A percentile compares a stretch with the other conserved stretches of the same genome.
These are phyloP conservation scores for Populus nigra DNA, from an alignment of 345 rosid genomes.

Conservation along the genomic window DNA sequence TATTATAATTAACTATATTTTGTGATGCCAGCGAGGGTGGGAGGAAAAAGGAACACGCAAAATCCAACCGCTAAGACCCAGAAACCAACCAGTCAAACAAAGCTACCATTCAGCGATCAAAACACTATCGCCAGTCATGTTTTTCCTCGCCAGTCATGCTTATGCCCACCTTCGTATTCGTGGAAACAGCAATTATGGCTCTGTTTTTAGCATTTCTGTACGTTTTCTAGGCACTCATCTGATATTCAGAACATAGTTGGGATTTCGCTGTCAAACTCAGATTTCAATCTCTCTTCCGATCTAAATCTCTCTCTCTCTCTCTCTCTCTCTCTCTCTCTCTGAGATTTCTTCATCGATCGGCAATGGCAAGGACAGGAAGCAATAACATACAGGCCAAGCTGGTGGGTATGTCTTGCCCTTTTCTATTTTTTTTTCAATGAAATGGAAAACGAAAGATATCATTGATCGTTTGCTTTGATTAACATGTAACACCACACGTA, in stretches of 20 bases:
- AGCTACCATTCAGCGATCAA: too few relatives aligned
- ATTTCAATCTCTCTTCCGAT: not conserved
- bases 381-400: slow-evolving; percentile 84
- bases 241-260: not conserved
- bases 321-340: not conserved
- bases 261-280: not conserved
- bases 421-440: not conserved
- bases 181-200: not conserved
- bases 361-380: slow-evolving; percentile 53
- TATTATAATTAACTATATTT: too few relatives aligned
- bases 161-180: not conserved
- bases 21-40: too few relatives aligned
- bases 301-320: not conserved
- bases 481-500: not conserved
- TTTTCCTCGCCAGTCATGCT: not conserved
- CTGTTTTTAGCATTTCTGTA: not conserved
- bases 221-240: not conserved
- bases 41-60: not conserved
- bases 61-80: not conserved
- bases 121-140: not conserved
- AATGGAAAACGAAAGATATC: not conserved
- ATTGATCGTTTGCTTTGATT: not conserved
- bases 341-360: not conserved
- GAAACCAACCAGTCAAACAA: not conserved
- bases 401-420: slow-evolving; percentile 68